These are phyloP conservation scores for Leccinum insolens DNA, from an alignment of 1,284 basidiomycete species.

Conservation along the genomic window DNA sequence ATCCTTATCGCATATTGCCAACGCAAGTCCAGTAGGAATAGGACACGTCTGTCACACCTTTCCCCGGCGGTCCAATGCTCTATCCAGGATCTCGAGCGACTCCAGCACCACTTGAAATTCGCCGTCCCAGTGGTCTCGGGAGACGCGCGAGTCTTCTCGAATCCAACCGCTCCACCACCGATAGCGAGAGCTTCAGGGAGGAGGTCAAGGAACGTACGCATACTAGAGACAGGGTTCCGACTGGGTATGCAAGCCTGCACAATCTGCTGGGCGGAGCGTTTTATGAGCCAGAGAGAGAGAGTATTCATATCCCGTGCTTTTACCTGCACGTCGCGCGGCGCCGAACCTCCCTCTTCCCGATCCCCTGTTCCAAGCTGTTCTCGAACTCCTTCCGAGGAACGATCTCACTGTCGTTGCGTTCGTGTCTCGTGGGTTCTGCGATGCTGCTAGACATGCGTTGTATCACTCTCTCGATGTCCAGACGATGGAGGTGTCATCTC, in stretches of 20 bases:
- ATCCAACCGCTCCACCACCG: constrained; percentile 15
- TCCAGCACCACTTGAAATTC: constrained; percentile 29
- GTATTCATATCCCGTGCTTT: neutral
- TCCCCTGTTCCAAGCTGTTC: constrained; percentile 24
- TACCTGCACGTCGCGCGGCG: neutral
- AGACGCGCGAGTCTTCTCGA: constrained; percentile 33
- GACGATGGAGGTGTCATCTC: constrained; percentile 11
- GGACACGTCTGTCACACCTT: constrained; percentile 18
- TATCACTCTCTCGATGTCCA: constrained; percentile 28
- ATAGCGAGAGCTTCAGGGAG: constrained; percentile 16
- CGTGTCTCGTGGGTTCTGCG: constrained; percentile 25
- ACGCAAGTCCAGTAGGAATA: constrained; percentile 16
- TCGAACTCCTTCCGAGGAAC: constrained; percentile 22
- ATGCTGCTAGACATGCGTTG: constrained; percentile 23
- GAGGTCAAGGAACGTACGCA: neutral
- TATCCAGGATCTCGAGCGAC: constrained; percentile 29
- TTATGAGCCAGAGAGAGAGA: constrained; percentile 4
- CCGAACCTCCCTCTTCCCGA: constrained; percentile 20
- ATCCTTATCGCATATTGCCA: constrained; percentile 6
- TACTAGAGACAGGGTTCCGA: neutral
- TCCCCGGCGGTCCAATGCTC: constrained; percentile 8
- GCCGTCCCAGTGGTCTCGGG: constrained; percentile 35
- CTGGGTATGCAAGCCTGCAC: constrained; percentile 21
- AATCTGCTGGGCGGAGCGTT: constrained; percentile 19
- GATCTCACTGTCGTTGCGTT: constrained; percentile 25